Percentiles rank a stretch among this genome's conserved stretches.
Evolutionary conservation across 257 asterid species (phyloP).

Genomic region (Hygrophila difformis): DNA sequence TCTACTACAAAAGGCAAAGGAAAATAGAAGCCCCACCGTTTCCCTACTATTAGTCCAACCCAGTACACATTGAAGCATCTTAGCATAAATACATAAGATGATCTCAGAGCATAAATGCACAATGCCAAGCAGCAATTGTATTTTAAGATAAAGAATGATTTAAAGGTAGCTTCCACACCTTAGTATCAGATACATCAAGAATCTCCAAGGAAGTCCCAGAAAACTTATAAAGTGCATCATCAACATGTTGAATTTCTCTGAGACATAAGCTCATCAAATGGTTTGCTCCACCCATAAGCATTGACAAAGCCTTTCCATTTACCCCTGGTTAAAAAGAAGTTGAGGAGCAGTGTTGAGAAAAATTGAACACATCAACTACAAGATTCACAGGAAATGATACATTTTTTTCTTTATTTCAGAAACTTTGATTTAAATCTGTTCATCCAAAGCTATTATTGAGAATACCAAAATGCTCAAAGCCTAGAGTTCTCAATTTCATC

Average conservation of each 20-base stretch:
- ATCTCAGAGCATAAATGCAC: no score
- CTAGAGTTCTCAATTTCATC: no score
- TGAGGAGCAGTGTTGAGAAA: constrained; percentile 4
- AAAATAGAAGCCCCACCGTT: no score
- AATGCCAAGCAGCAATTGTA: constrained; percentile 5
- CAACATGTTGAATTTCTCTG: constrained; percentile 52
- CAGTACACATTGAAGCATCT: background rate
- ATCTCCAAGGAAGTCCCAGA: constrained; percentile 64
- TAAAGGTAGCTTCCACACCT: constrained; percentile 35
- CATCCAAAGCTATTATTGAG: no score
- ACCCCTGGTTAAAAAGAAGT: constrained; percentile 40
- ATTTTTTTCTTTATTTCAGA: no score
- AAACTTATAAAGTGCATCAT: constrained; percentile 45
- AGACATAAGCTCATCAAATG: constrained; percentile 58
- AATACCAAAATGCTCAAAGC: no score
- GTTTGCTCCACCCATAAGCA: constrained; percentile 48
- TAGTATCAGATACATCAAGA: constrained; percentile 79
- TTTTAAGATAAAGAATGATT: constrained; percentile 4
- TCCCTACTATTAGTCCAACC: no score
- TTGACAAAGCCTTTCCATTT: constrained; percentile 33
- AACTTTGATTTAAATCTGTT: no score
- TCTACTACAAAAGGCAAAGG: no score
- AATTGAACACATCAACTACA: background rate
- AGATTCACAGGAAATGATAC: no score
- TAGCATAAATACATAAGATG: no score